Percentiles rank a stretch among this genome's conserved stretches.
Evolutionary conservation across 495 filamentous ascomycete species (phyloP).

Genomic region (Entonaema liquescens): DNA sequence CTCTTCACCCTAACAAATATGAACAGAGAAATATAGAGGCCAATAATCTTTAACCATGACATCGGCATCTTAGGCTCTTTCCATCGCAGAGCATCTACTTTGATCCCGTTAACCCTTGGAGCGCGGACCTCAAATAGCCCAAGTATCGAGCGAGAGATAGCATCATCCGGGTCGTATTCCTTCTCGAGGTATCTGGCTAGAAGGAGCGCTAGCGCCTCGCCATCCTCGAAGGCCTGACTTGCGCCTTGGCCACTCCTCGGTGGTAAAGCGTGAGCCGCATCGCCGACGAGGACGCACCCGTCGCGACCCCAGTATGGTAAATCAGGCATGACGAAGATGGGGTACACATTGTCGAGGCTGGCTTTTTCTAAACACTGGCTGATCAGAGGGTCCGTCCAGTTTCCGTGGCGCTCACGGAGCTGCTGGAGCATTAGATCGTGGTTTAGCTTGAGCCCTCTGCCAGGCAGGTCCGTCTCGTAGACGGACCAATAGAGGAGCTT

Average conservation of each 20-base stretch:
- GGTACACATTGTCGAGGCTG: constrained; percentile 60
- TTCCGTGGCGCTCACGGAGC: constrained; percentile 55
- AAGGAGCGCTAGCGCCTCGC: constrained; percentile 43
- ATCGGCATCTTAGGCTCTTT: constrained; percentile 33
- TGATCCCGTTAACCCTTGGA: constrained; percentile 5
- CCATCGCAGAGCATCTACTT: constrained; percentile 19
- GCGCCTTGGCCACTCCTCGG: constrained; percentile 53
- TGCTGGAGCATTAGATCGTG: constrained; percentile 50
- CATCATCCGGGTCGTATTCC: background rate
- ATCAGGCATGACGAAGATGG: constrained; percentile 60
- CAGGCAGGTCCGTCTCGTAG: constrained; percentile 30
- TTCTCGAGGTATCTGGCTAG: constrained; percentile 26
- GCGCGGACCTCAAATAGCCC: constrained; percentile 19
- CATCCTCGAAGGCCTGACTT: constrained; percentile 52
- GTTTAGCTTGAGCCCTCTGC: constrained; percentile 47
- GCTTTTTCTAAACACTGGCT: constrained; percentile 53
- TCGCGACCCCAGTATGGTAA: constrained; percentile 59
- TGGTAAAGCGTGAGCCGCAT: constrained; percentile 58
- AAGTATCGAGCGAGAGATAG: constrained; percentile 11
- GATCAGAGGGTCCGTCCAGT: constrained; percentile 62
- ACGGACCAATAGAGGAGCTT: constrained; percentile 31
- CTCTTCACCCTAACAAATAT: constrained; percentile 11
- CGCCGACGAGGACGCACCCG: constrained; percentile 53
- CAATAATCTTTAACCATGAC: constrained; percentile 16
- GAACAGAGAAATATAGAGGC: constrained; percentile 16